Evolutionary conservation across 345 rosid species (phyloP).

Genomic region (Boechera stricta): DNA sequence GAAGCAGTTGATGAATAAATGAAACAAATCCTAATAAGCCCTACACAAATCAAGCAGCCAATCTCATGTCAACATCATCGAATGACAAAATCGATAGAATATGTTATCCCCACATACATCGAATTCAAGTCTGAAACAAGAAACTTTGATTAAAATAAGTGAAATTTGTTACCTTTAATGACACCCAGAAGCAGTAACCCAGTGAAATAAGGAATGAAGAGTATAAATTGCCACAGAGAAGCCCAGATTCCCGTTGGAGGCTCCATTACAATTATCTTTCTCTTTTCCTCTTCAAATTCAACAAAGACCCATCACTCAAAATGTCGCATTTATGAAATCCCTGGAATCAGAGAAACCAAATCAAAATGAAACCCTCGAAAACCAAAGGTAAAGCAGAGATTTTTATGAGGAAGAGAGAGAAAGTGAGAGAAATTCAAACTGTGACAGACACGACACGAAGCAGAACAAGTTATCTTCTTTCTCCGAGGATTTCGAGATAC

Average conservation of each 20-base stretch:
- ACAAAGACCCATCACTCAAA: conserved; percentile 44
- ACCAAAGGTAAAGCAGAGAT: conserved; percentile 31
- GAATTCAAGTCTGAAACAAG: conserved; percentile 13
- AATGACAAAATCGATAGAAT: neutral
- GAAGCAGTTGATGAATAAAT: conserved; percentile 26
- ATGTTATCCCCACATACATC: neutral
- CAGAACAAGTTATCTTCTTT: conserved; percentile 25
- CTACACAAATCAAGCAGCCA: neutral
- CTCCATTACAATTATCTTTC: conserved; percentile 56
- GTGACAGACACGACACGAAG: conserved; percentile 39
- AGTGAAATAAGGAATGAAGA: conserved; percentile 83
- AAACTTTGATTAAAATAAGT: neutral
- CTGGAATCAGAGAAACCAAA: conserved; percentile 13
- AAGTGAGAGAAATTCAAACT: neutral
- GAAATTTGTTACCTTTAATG: conserved; percentile 61
- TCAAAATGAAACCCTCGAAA: neutral
- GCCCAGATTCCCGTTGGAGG: conserved; percentile 74
- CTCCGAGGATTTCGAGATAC: conserved; percentile 26
- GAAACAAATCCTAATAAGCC: conserved; percentile 23
- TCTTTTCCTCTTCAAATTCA: conserved; percentile 28
- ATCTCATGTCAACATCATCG: conserved; percentile 26
- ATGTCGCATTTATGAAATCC: conserved; percentile 28
- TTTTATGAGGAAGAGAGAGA: neutral
- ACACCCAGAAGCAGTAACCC: conserved; percentile 79
- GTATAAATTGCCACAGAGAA: conserved; percentile 68